Percentiles rank a stretch among this genome's conserved stretches.
phyloP scores from a whole-genome alignment of 164 flowering plant species.

The Magnolia sinica region DNA sequence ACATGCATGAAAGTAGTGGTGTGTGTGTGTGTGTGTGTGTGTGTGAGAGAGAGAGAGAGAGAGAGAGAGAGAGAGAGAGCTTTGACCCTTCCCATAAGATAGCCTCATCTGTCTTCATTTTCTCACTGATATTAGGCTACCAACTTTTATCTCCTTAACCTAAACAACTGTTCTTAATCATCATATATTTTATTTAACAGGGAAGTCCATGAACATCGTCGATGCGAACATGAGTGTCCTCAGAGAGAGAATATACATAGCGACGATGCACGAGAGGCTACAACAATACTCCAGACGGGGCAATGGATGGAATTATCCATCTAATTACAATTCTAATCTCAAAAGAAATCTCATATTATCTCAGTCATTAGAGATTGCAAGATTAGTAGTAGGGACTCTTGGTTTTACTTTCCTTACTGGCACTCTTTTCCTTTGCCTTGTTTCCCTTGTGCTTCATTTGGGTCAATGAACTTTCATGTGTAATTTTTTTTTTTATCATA shows the following conservation, averaged over 20 bases:
- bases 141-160: background rate
- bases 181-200: constrained; percentile 8
- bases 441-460: constrained; percentile 15
- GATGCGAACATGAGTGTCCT: constrained; percentile 29
- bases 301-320: constrained; percentile 26
- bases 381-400: constrained; percentile 13
- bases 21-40: too few relatives aligned
- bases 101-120: too few relatives aligned
- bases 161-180: background rate
- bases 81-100: background rate
- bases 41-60: too few relatives aligned
- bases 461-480: background rate
- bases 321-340: constrained; percentile 11
- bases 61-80: background rate
- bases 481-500: too few relatives aligned
- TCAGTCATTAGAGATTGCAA: constrained; percentile 15
- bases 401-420: constrained; percentile 26
- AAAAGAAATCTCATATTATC: constrained; percentile 7
- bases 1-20: too few relatives aligned
- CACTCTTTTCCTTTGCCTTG: constrained; percentile 27
- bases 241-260: constrained; percentile 24
- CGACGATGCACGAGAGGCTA: constrained; percentile 23
- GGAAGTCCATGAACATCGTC: constrained; percentile 20
- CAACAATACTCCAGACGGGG: background rate
- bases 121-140: background rate